Base-by-base conservation (phyloP, 192 early-diverging fungal species). In the Backusella psychrophila region DNA sequence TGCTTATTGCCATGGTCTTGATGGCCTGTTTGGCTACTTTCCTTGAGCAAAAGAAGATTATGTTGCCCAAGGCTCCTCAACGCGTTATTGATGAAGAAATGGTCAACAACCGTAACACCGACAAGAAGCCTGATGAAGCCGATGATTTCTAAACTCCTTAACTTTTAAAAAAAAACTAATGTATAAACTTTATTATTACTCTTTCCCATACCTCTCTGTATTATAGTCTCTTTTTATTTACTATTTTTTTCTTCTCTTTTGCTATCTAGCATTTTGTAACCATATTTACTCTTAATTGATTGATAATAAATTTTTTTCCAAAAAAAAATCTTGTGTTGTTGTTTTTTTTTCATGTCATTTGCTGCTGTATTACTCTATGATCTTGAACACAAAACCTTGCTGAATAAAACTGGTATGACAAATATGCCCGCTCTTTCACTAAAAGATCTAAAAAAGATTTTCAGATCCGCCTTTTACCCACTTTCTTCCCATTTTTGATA, bases 1-100 rank as follows among this genome's bases (percentile, higher is more conserved):
- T 69, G 68, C 34, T 36, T 69, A 38, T 38, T 69, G 68, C 68
- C 26, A 69, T 69, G 68, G 38, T 69, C 3, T n/a, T 69, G 0
- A 69, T 69, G 68, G 34, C 35, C 21, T 38, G 11, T 12, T 8
- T 36, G 11, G 68, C 68, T 23, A 41, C 34, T n/a, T 69, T 21
- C 68, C 21, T 69, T 12, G 35, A 69, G 11, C 34, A 69, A 21
- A 69, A 69, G 19, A 69, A 69, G n/a, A 69, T 69, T 8, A 23
- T 69, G 68, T n/a, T 69, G 35, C 68, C 68, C 7, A 39, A 69
- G 21, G 0, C 35, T 41, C 38, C 68, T 69, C 68, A 69, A 23
- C 33, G 68, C 21, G 68, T 69, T 36, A 0, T 39, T 41, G 68
- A 69, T 41, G 68, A 69, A 69, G 68, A 69, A 38, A 69, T 69